Evolutionary conservation across 108 stramenopile species (phyloP).

Genomic region (Schizochytrium sp.): DNA sequence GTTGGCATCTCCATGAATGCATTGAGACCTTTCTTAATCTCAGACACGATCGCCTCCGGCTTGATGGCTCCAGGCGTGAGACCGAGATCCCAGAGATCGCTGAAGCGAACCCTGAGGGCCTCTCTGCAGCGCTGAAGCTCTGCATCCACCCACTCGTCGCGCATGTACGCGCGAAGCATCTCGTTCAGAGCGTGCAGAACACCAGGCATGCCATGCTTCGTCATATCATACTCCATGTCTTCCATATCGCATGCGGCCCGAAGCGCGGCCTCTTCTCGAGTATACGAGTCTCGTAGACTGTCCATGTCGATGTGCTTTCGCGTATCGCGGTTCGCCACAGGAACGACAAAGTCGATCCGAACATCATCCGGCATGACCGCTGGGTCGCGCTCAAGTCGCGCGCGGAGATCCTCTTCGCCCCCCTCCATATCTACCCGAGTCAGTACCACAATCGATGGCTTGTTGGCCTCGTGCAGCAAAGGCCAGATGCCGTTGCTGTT

Average conservation of each 20-base stretch:
- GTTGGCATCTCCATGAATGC: too few species aligned
- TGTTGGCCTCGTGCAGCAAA: not conserved
- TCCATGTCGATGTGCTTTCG: not conserved
- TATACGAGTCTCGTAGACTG: not conserved
- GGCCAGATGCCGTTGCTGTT: not conserved
- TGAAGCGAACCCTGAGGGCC: too few species aligned
- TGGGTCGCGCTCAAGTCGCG: not conserved
- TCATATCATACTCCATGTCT: not conserved
- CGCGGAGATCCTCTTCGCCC: not conserved
- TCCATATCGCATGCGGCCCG: not conserved
- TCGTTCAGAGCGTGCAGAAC: not conserved
- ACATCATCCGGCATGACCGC: not conserved
- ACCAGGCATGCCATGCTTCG: not conserved
- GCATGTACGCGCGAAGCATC: not conserved
- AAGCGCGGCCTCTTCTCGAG: not conserved
- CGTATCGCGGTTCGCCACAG: not conserved
- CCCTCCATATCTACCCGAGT: not conserved
- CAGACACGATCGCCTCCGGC: too few species aligned
- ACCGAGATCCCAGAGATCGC: not conserved
- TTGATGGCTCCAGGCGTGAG: not conserved
- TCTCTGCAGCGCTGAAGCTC: not conserved
- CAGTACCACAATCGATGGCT: not conserved
- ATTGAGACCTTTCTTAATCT: too few species aligned
- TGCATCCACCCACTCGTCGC: not conserved
- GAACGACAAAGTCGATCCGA: not conserved